These are phyloP conservation scores for Solanum lignicaule DNA, from an alignment of 257 asterid species.

Conservation along the genomic window DNA sequence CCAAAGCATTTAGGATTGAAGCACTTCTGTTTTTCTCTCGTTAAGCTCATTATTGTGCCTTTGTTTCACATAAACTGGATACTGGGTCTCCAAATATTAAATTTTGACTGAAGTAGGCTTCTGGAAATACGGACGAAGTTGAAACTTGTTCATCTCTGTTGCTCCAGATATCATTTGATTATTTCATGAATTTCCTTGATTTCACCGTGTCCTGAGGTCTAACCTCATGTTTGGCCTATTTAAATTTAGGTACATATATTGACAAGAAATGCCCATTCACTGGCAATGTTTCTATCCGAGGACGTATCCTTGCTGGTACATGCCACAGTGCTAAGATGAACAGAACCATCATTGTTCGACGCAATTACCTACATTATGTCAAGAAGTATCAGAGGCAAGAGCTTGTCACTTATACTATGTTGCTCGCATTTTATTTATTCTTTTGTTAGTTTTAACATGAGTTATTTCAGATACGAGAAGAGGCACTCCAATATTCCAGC, in stretches of 20 bases:
- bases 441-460: not conserved
- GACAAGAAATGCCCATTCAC: constrained; percentile 34
- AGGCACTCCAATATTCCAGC: constrained; percentile 41
- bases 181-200: not conserved
- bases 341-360: constrained; percentile 37
- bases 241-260: constrained; percentile 2
- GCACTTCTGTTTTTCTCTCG: not conserved
- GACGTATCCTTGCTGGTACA: constrained; percentile 33
- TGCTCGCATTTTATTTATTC: not conserved
- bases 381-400: constrained; percentile 38
- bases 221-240: not conserved
- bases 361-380: constrained; percentile 37
- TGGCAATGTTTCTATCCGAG: constrained; percentile 24
- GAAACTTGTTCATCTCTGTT: not conserved
- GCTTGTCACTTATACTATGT: not conserved
- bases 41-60: not conserved
- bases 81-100: too few species aligned
- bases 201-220: not conserved
- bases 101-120: too few species aligned
- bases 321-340: constrained; percentile 46
- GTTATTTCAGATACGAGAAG: constrained; percentile 27
- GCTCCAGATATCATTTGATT: not conserved
- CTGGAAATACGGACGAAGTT: not conserved
- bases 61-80: not conserved
- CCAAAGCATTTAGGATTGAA: not conserved